A percentile compares a stretch with the other conserved stretches of the same genome.
These are phyloP conservation scores for Phyllachora maydis DNA, from an alignment of 2,329 filamentous ascomycete species.

Conservation along the genomic window DNA sequence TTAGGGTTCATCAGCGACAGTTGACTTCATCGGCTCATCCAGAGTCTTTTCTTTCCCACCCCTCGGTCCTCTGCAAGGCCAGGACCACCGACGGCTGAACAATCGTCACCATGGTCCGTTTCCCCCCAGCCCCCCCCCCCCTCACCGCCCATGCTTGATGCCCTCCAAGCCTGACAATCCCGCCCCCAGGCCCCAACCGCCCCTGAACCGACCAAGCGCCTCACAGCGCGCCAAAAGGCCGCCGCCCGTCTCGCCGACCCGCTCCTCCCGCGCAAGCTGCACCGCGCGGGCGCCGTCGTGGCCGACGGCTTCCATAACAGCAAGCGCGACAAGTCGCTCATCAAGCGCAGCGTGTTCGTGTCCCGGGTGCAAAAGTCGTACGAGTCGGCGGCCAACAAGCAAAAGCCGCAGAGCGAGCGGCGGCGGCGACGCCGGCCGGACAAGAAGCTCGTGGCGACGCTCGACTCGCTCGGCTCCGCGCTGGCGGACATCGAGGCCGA, in stretches of 20 bases:
- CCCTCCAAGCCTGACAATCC: background rate
- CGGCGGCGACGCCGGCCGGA: constrained; percentile 45
- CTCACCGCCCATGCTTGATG: no score
- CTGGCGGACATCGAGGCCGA: constrained; percentile 41
- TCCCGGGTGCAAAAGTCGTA: constrained; percentile 48
- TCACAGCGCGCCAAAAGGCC: constrained; percentile 34
- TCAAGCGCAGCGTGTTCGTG: constrained; percentile 65
- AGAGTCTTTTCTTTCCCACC: no score
- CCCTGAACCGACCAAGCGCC: constrained; percentile 20
- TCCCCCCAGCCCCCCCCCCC: background rate
- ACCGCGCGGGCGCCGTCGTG: constrained; percentile 27
- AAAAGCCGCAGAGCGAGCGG: no score
- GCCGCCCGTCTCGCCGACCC: constrained; percentile 28
- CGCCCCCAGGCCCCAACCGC: constrained; percentile 8
- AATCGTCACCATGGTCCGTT: constrained; percentile 1
- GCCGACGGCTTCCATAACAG: constrained; percentile 41
- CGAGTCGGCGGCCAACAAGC: constrained; percentile 19
- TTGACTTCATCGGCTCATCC: no score
- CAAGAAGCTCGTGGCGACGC: constrained; percentile 59
- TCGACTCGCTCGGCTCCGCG: constrained; percentile 62
- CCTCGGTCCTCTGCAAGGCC: background rate
- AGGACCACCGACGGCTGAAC: no score
- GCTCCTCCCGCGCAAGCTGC: constrained; percentile 27
- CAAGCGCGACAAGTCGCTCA: constrained; percentile 67
- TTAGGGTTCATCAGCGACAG: no score